These are phyloP conservation scores for Suillus alpinus DNA, from an alignment of 768 basidiomycete genomes.

Conservation along the genomic window DNA sequence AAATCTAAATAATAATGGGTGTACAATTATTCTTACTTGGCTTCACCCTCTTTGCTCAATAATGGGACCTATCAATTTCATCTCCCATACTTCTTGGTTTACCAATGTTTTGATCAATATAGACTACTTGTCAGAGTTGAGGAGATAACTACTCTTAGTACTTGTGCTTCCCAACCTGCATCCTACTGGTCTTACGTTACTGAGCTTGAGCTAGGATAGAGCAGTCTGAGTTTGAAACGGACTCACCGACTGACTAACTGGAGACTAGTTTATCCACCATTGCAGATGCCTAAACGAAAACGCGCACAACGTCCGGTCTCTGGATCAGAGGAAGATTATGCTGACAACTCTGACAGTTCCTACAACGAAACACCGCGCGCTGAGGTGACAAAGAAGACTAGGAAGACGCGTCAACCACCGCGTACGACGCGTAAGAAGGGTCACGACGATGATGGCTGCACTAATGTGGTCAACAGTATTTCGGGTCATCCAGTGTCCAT, in stretches of 20 bases:
- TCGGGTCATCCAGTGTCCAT: slow-evolving; percentile 41
- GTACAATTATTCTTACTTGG: neutral
- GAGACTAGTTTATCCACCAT: too few species aligned
- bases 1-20: neutral
- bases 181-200: neutral
- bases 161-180: neutral
- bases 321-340: slow-evolving; percentile 12
- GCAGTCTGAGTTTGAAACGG: too few species aligned
- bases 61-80: neutral
- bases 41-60: neutral
- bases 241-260: neutral
- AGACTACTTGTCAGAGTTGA: neutral
- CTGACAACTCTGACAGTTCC: slow-evolving; percentile 22
- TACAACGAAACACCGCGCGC: slow-evolving; percentile 12
- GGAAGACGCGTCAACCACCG: slow-evolving; percentile 16
- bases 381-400: slow-evolving; percentile 3
- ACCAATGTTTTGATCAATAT: neutral
- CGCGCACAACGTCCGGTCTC: slow-evolving; percentile 14
- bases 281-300: slow-evolving; percentile 25
- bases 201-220: too few species aligned
- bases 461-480: neutral
- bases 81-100: neutral
- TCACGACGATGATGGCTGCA: slow-evolving; percentile 1
- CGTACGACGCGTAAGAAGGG: slow-evolving; percentile 15
- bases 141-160: neutral